phyloP scores from a whole-genome alignment of 768 basidiomycete genomes.

The Pleurotus giganteus region DNA sequence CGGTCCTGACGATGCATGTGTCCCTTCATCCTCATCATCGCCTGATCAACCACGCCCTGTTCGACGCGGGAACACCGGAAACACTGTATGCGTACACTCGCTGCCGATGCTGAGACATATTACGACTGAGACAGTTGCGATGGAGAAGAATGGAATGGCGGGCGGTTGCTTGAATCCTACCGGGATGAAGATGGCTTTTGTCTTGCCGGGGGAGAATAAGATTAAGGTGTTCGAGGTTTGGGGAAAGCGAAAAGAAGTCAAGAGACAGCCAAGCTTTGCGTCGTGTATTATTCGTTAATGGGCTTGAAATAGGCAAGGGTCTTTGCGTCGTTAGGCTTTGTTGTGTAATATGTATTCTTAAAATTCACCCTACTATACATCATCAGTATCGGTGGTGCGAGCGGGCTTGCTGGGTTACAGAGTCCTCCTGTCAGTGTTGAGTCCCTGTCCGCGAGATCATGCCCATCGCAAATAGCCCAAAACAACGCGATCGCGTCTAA shows the following conservation, averaged over 20 bases:
- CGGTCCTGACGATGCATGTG: constrained; percentile 14
- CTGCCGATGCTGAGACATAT: constrained; percentile 65
- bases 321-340: no score
- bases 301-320: neutral
- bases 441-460: neutral
- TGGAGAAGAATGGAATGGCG: constrained; percentile 47
- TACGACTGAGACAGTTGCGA: constrained; percentile 32
- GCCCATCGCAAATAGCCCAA: neutral
- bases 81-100: constrained; percentile 47
- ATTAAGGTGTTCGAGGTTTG: constrained; percentile 63
- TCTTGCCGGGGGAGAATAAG: constrained; percentile 63
- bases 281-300: constrained; percentile 1
- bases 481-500: constrained; percentile 21
- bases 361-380: no score
- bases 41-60: constrained; percentile 13
- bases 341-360: no score
- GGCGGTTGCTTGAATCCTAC: constrained; percentile 54
- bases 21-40: constrained; percentile 8
- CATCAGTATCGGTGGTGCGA: no score
- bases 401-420: no score
- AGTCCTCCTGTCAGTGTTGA: no score
- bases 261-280: constrained; percentile 22
- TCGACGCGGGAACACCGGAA: constrained; percentile 18
- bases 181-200: constrained; percentile 53
- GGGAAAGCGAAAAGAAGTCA: constrained; percentile 39